These are phyloP conservation scores for Straminergon stramineum DNA, from an alignment of 225 moss, liverwort and hornwort species.

Conservation along the genomic window DNA sequence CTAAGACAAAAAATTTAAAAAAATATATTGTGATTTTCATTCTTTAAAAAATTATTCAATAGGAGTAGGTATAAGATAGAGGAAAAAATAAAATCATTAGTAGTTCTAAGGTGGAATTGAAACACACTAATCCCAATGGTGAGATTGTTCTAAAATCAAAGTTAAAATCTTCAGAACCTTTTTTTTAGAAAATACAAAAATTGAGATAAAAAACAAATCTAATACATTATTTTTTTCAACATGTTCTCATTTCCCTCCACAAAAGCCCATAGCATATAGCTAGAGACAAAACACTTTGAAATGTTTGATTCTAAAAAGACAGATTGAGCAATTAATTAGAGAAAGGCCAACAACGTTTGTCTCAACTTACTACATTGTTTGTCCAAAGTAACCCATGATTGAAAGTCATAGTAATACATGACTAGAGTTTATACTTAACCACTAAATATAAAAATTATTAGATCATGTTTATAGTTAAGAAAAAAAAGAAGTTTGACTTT, in stretches of 20 bases:
- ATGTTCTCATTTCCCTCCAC: too few relatives aligned
- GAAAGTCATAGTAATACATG: not conserved
- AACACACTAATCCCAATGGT: not conserved
- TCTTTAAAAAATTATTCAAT: not conserved
- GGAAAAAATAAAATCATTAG: rapidly evolving
- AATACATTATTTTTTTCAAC: rapidly evolving
- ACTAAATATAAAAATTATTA: not conserved
- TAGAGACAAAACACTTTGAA: not conserved
- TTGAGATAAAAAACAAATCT: rapidly evolving
- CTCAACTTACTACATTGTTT: not conserved
- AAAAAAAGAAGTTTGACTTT: not conserved
- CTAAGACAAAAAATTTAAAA: not conserved
- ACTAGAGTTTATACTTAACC: not conserved
- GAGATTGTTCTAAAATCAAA: not conserved
- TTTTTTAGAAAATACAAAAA: not conserved
- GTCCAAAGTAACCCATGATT: rapidly evolving
- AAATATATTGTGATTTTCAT: not conserved
- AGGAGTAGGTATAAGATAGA: not conserved
- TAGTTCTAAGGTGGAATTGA: not conserved
- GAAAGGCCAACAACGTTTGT: rapidly evolving
- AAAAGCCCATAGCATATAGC: rapidly evolving
- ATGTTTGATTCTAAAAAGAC: not conserved
- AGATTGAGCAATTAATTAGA: not conserved
- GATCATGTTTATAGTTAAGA: not conserved
- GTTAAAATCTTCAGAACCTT: rapidly evolving